Base-by-base conservation (phyloP, 805 yeast genomes). In the Zygosaccharomyces siamensis region DNA sequence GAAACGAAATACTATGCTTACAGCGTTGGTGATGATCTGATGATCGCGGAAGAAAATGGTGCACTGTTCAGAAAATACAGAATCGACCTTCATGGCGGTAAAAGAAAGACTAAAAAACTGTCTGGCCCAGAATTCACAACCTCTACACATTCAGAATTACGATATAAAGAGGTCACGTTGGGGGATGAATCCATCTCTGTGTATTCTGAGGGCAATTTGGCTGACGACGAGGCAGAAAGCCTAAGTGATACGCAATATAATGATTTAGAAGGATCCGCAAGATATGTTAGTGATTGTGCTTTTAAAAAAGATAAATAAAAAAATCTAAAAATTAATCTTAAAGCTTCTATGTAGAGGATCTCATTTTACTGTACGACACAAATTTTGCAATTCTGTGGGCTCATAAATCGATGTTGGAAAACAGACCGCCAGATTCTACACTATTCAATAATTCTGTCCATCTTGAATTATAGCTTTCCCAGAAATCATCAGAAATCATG, bases 21-120 rank as follows among this genome's bases (percentile, higher is more conserved):
- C 66, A 86, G 84, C 66, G 73, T 87, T 33, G 93, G 83, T 61
- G 82, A 88, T 59, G 73, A 81, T 50, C 78, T 93, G 47, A 75
- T 89, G 49, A 83, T 93, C 49, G 99, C 92, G 66, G 86, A 89
- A 59, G 87, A 80, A 43, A 95, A 89, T 10, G 98, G 98, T 54
- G 98, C 92, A 57, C 79, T 93, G 48, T 73, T 93, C 40, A 81
- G 96, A 61, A 75, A 95, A 45, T 92, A 89, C 68, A 77, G 72
- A 58, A 81, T 90, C 45, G 86, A 83, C 58, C 76, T 79, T 4
- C 88, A 82, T 55, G 50, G 46, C 4, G 30, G 44, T 5, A 43
- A 46, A 12, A 33, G 32, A 4, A 51, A 47, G 3, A 39, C 46
- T 7, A 47, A 47, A 20, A 31, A 33, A 3, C 39, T 37, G 14